A percentile compares a stretch with the other conserved stretches of the same genome.
Evolutionary conservation across 208 protist species (phyloP).

Genomic region (Leishmania amazonensis): DNA sequence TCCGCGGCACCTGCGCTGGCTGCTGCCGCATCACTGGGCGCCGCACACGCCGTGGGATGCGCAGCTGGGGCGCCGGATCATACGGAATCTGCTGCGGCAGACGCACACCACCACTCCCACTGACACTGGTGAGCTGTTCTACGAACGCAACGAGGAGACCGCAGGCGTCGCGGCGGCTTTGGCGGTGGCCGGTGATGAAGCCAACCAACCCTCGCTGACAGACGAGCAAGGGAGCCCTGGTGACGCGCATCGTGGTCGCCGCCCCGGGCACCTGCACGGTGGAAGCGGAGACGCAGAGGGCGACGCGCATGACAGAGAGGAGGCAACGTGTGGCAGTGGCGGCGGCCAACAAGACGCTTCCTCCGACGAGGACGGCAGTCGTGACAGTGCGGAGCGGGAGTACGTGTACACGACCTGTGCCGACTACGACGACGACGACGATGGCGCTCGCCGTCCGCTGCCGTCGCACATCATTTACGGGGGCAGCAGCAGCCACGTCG

Average conservation of each 20-base stretch:
- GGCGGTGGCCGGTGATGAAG: not conserved
- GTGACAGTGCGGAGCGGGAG: constrained; percentile 7
- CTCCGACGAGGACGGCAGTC: constrained; percentile 3
- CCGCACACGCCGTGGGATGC: constrained; percentile 35
- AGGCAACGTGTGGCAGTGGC: not conserved
- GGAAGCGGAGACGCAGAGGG: not conserved
- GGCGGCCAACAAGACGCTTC: constrained; percentile 1
- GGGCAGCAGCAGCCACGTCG: not conserved
- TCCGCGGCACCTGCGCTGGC: constrained; percentile 32
- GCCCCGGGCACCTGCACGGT: not conserved
- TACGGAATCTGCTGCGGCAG: constrained; percentile 21
- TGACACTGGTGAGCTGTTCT: constrained; percentile 25
- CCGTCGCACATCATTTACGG: not conserved
- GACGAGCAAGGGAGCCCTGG: not conserved
- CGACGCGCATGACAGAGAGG: not conserved
- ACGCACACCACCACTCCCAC: constrained; percentile 2
- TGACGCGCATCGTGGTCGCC: not conserved
- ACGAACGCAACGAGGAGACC: constrained; percentile 20
- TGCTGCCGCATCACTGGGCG: constrained; percentile 28
- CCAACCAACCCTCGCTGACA: constrained; percentile 2
- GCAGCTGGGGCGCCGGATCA: constrained; percentile 32
- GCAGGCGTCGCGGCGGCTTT: not conserved
- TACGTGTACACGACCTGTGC: constrained; percentile 21
- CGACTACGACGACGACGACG: constrained; percentile 30
- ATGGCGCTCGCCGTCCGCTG: constrained; percentile 15